A percentile compares a stretch with the other conserved stretches of the same genome.
Conservation (phyloP, 768 basidiomycete species). For the Naganishia antarctica region DNA sequence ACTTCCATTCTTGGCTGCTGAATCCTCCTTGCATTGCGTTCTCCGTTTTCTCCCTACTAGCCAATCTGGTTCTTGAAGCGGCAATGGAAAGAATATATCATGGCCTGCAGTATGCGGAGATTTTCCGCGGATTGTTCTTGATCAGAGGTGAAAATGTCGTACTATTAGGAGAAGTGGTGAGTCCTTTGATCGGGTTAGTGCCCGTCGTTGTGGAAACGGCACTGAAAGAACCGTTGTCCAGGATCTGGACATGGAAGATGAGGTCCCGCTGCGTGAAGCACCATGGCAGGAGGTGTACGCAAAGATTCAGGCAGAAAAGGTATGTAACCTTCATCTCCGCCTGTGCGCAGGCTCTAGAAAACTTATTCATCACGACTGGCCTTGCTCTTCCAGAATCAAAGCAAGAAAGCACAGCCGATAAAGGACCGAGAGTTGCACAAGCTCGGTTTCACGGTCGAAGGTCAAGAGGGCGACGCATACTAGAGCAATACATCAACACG, state of each 20-base stretch:
- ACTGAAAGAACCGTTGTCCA: constrained; percentile 44
- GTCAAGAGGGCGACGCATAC: constrained; percentile 94
- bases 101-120: constrained; percentile 71
- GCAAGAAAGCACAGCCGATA: constrained; percentile 61
- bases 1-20: no score
- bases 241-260: constrained; percentile 91
- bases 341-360: constrained; percentile 2
- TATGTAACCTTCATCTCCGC: not conserved
- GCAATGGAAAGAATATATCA: constrained; percentile 93
- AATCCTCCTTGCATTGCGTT: no score
- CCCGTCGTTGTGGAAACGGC: not conserved
- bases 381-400: constrained; percentile 55
- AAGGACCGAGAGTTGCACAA: constrained; percentile 74
- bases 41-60: constrained; percentile 51
- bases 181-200: constrained; percentile 46
- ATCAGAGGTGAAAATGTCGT: constrained; percentile 99
- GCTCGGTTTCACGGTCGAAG: constrained; percentile 89
- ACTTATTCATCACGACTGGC: not conserved
- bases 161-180: constrained; percentile 87
- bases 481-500: constrained; percentile 45
- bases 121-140: constrained; percentile 71
- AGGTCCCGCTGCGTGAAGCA: constrained; percentile 69
- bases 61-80: constrained; percentile 94
- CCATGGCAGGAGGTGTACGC: constrained; percentile 66
- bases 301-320: constrained; percentile 68